Evolutionary conservation across 2,329 filamentous ascomycete species (phyloP), one percentile per base, ranked within the genome.

Genomic region (Aspergillus vadensis): DNA sequence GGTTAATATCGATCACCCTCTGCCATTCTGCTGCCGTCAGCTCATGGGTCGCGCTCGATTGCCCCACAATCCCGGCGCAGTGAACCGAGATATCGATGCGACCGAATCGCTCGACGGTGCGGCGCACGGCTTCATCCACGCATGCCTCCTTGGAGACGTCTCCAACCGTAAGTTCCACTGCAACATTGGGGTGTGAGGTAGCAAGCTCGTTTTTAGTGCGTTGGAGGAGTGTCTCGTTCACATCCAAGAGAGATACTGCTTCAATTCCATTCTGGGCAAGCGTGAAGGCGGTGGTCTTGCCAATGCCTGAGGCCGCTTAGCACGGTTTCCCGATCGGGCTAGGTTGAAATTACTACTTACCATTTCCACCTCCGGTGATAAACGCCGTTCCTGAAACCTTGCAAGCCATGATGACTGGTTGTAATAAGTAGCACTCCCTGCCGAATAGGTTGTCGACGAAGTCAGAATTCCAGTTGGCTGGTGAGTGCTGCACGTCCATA

Each of bases 21-120:
- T 80, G 69, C 78, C 83, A 87, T 48, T 84, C 81, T 1, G 76
- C 74, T 53, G 81, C 74, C 1, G 74, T 71, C 43, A 79, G 67
- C 58, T 85, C 76, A 57, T 84, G 79, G 0, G 83, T 85, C 1
- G 71, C 70, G 15, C 67, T 70, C 27, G 77, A 71, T 0, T 67
- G 66, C 0, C 81, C 82, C 6, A 73, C 73, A 25, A 86, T 78
- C 2, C 84, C 85, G 1, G 84, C 84, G 44, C 83, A 82, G 66
- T 86, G 86, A 53, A 86, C 77, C 0, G 82, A 83, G 38, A 84
- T 76, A 64, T 87, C 84, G 44, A 87, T 73, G 3, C 84, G 75
- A 8, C 83, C 83, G 68, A 86, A 86, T 51, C 74, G 68, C 14
- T 73, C 68, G 1, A 79, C 79, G 0, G 76, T 76, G 50, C 76